A percentile compares a stretch with the other conserved stretches of the same genome.
Conservation (phyloP, 495 filamentous ascomycete genomes). For the Xylaria longipes region DNA sequence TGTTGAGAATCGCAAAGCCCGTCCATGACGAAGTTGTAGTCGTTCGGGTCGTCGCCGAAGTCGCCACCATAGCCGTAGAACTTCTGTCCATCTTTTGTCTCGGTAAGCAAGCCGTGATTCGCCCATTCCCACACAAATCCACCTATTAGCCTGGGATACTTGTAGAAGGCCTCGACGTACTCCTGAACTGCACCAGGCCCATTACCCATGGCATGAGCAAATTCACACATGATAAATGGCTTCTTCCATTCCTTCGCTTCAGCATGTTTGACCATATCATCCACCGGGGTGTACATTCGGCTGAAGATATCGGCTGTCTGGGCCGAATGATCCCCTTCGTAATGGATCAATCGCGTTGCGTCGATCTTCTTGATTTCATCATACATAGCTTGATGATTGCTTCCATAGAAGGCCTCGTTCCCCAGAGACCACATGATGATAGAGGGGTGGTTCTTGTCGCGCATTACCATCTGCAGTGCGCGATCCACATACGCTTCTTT, state of each 20-base stretch:
- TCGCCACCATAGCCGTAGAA: conserved; percentile 77
- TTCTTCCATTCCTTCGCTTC: conserved; percentile 54
- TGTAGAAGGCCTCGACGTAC: conserved; percentile 71
- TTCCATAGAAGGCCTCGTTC: conserved; percentile 74
- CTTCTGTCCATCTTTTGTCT: conserved; percentile 58
- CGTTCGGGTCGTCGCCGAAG: conserved; percentile 72
- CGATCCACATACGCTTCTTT: conserved; percentile 74
- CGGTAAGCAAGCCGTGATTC: conserved; percentile 69
- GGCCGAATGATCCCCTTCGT: conserved; percentile 68
- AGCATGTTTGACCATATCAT: conserved; percentile 51
- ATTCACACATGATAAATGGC: conserved; percentile 73
- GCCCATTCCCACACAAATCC: conserved; percentile 82
- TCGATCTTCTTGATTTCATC: conserved; percentile 65
- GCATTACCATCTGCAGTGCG: conserved; percentile 66
- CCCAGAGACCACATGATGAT: conserved; percentile 78
- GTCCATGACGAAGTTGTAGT: conserved; percentile 72
- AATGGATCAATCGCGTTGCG: conserved; percentile 66
- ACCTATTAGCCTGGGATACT: conserved; percentile 67
- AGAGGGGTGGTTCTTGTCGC: conserved; percentile 71
- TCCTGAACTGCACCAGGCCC: conserved; percentile 72
- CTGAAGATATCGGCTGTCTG: conserved; percentile 68
- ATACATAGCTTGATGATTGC: conserved; percentile 72
- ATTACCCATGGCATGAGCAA: conserved; percentile 77
- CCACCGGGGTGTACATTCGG: conserved; percentile 68
- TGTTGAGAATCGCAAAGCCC: conserved; percentile 68